Evolutionary conservation across 2,329 filamentous ascomycete species (phyloP).

Genomic region (Tolypocladium ophioglossoides): DNA sequence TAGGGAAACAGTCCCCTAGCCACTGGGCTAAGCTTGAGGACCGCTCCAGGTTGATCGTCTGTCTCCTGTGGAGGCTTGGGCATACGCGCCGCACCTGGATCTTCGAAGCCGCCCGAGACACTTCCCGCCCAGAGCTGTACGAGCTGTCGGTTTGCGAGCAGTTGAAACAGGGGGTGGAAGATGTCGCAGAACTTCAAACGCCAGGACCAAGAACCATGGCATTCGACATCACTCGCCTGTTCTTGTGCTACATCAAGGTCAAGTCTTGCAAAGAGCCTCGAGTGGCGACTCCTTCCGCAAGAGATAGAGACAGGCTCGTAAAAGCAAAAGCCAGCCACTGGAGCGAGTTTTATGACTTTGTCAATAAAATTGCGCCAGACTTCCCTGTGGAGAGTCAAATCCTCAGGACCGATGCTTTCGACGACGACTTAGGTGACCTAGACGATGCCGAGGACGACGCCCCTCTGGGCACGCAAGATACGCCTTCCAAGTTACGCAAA

Average conservation of each 20-base stretch:
- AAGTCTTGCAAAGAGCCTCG: constrained; percentile 11
- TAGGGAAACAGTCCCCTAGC: constrained; percentile 8
- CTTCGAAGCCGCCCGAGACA: constrained; percentile 13
- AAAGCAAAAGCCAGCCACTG: constrained; percentile 7
- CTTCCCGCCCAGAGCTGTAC: constrained; percentile 5
- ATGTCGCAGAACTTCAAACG: constrained; percentile 4
- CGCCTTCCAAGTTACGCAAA: constrained; percentile 10
- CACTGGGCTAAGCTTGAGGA: constrained; percentile 17
- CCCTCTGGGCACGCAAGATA: neutral
- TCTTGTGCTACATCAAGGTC: constrained; percentile 17
- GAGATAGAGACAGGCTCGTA: constrained; percentile 9
- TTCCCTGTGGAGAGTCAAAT: constrained; percentile 25
- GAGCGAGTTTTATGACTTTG: constrained; percentile 15
- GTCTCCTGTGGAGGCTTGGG: constrained; percentile 17
- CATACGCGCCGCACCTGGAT: constrained; percentile 16
- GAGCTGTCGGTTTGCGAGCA: constrained; percentile 2
- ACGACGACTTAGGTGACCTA: constrained; percentile 8
- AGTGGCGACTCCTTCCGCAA: constrained; percentile 8
- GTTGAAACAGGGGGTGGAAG: constrained; percentile 6
- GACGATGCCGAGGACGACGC: constrained; percentile 8
- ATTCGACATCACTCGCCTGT: constrained; percentile 20
- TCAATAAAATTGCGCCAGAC: constrained; percentile 11
- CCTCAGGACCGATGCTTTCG: constrained; percentile 12
- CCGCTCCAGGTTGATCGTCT: constrained; percentile 18
- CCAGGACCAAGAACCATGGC: constrained; percentile 7